Conservation (phyloP, 805 yeast species). For the Myxozyma mucilagina region DNA sequence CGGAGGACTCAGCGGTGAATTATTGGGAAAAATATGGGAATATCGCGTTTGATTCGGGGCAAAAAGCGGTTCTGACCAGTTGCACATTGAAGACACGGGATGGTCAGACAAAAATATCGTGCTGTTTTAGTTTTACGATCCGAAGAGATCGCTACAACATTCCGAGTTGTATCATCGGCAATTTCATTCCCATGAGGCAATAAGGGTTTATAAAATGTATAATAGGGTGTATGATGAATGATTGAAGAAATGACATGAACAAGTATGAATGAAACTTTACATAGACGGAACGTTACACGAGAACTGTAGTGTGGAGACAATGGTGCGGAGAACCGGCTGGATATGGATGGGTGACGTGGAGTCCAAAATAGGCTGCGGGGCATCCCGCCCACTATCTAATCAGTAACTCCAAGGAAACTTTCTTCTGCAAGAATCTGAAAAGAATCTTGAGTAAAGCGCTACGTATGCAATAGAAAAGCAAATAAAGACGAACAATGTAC, state of each 20-base stretch:
- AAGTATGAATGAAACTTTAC: no score
- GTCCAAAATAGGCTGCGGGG: no score
- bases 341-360: no score
- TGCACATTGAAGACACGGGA: conserved; percentile 83
- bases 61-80: conserved; percentile 90
- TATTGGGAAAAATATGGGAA: conserved; percentile 98
- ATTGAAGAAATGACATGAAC: background rate
- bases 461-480: no score
- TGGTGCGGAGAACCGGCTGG: no score
- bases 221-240: background rate
- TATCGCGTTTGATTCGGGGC: conserved; percentile 92
- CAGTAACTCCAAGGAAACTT: no score
- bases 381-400: no score
- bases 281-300: no score
- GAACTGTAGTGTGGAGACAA: no score
- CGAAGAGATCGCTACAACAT: conserved; percentile 90
- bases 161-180: conserved; percentile 94
- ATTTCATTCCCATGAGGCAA: conserved; percentile 75
- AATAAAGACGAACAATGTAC: no score
- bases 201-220: conserved; percentile 6
- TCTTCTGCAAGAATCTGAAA: no score
- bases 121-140: conserved; percentile 93
- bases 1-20: conserved; percentile 93
- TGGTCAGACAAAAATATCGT: conserved; percentile 74
- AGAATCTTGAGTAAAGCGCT: no score